phyloP scores from a whole-genome alignment of 2,329 filamentous ascomycete species.

The Nemania bipapillata region DNA sequence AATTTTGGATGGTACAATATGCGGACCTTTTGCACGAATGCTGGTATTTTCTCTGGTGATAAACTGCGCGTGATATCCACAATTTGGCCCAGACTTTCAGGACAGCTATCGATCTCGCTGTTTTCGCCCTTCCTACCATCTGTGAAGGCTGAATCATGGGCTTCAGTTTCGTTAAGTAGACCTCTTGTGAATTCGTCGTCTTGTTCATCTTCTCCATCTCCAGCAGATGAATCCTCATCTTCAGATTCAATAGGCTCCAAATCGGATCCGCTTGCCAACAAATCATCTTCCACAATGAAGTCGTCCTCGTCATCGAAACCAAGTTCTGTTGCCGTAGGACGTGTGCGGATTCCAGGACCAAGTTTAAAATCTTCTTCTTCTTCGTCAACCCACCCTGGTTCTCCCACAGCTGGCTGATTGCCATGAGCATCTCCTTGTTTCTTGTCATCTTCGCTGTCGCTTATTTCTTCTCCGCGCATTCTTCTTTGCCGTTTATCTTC shows the following conservation, averaged over 20 bases:
- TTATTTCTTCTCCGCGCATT: constrained; percentile 80
- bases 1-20: constrained; percentile 92
- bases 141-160: constrained; percentile 63
- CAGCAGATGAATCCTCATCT: constrained; percentile 33
- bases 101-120: constrained; percentile 81
- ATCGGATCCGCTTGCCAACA: constrained; percentile 83
- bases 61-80: constrained; percentile 72
- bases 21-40: constrained; percentile 87
- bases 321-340: constrained; percentile 68
- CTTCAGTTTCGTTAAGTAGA: constrained; percentile 69
- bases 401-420: constrained; percentile 3
- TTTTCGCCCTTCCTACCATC: constrained; percentile 57
- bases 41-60: constrained; percentile 73
- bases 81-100: constrained; percentile 79
- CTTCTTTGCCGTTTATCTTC: constrained; percentile 84
- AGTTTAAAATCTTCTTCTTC: constrained; percentile 69
- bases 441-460: constrained; percentile 54
- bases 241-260: constrained; percentile 64
- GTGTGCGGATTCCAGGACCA: constrained; percentile 67
- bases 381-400: constrained; percentile 46
- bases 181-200: constrained; percentile 78
- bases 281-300: constrained; percentile 87
- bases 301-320: constrained; percentile 94
- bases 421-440: constrained; percentile 44
- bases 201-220: constrained; percentile 56